These are phyloP conservation scores for Sisymbrium altissimum DNA, from an alignment of 345 rosid species.

Conservation along the genomic window DNA sequence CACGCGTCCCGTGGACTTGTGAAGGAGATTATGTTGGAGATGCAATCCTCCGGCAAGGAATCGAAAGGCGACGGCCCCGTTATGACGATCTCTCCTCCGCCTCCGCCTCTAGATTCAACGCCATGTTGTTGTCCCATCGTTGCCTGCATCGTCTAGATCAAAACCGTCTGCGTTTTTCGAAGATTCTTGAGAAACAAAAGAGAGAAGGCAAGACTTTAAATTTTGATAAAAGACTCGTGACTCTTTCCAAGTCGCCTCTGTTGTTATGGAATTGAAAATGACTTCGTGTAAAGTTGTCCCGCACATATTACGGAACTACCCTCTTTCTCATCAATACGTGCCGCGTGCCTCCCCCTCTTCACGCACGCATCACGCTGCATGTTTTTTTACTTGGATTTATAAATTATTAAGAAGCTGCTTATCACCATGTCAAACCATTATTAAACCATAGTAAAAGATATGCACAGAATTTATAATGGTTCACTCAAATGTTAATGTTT, in stretches of 20 bases:
- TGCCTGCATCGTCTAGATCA: not conserved
- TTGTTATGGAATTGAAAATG: not conserved
- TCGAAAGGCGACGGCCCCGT: conserved; percentile 9
- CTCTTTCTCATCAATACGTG: not conserved
- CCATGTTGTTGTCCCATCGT: not conserved
- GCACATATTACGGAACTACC: not conserved
- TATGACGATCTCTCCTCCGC: not conserved
- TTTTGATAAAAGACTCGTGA: not conserved
- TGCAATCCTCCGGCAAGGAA: conserved; percentile 41
- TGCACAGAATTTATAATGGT: no score
- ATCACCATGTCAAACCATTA: no score
- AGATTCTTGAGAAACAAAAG: not conserved
- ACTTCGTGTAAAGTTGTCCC: not conserved
- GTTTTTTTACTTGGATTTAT: not conserved
- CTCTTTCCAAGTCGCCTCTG: not conserved
- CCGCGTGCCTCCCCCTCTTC: not conserved
- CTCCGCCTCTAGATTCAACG: not conserved
- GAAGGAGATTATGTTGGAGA: conserved; percentile 41
- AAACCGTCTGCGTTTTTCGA: not conserved
- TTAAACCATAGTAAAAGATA: no score
- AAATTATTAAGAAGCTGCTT: no score
- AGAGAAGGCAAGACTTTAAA: not conserved
- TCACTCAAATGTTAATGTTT: no score
- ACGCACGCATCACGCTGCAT: not conserved
- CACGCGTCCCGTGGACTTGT: conserved; percentile 52